Evolutionary conservation across 2,329 filamentous ascomycete species (phyloP).

Genomic region (Aspergillus ochraceus): DNA sequence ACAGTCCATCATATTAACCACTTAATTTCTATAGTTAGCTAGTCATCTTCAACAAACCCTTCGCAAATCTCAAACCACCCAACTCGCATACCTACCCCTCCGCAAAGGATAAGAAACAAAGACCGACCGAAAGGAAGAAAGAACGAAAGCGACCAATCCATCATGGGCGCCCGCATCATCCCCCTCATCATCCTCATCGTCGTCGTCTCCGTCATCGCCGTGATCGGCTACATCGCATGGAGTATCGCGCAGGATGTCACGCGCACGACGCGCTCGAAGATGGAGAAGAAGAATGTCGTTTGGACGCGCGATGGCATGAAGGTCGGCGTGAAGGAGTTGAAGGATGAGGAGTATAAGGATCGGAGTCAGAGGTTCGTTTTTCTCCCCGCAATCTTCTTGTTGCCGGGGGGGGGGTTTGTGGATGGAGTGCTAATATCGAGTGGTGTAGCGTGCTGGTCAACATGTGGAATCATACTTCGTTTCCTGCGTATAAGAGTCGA

Average conservation of each 20-base stretch:
- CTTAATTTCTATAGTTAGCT: too few relatives aligned
- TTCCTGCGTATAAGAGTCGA: slow-evolving; percentile 48
- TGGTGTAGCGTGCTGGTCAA: slow-evolving; percentile 48
- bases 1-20: too few relatives aligned
- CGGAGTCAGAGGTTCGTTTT: slow-evolving; percentile 54
- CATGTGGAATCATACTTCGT: slow-evolving; percentile 50
- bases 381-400: background rate
- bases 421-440: background rate
- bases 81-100: too few relatives aligned
- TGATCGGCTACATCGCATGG: slow-evolving; percentile 59
- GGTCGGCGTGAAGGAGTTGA: slow-evolving; percentile 60
- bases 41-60: too few relatives aligned
- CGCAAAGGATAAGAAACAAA: too few relatives aligned
- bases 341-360: slow-evolving; percentile 60
- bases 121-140: background rate
- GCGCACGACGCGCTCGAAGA: slow-evolving; percentile 57
- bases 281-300: slow-evolving; percentile 64
- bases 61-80: too few relatives aligned
- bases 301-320: slow-evolving; percentile 62
- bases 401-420: background rate
- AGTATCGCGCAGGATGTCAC: slow-evolving; percentile 59
- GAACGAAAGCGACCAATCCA: background rate
- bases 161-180: slow-evolving; percentile 42
- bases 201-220: slow-evolving; percentile 52
- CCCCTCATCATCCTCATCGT: slow-evolving; percentile 59